Base-by-base conservation (phyloP, 2,329 filamentous ascomycete genomes). In the Aulographum hederae region DNA sequence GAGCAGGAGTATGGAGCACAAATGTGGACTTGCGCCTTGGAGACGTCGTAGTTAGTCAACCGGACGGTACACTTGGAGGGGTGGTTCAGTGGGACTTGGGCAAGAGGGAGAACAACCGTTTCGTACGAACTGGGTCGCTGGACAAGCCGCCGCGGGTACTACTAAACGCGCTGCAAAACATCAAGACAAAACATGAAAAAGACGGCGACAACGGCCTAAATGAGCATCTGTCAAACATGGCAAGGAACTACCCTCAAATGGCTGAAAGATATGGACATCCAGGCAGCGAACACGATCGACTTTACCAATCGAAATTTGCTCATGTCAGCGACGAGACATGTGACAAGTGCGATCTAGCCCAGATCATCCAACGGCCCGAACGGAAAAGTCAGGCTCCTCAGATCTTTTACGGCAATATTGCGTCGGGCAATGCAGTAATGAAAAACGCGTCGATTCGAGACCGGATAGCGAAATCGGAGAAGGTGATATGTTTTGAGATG, bases 391-490 rank as follows among this genome's bases (percentile, higher is more conserved):
- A 38, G 18, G 32, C 38, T 3, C 45, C 50, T 20, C 34, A n/a
- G 1, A 35, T 60, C 1, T 50, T 56, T 31, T 39, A 60, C 18
- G 57, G 58, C 0, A 31, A 37, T 1, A 45, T 61, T 1, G 57
- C 47, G 5, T 60, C 54, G 0, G 55, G 50, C 10, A 51, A 61
- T 31, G 15, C 8, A 8, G 8, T 28, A 8, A 17, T 28, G 12
- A 28, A 16, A 28, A 8, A 28, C 15, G 27, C 10, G 6, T 8
- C 10, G 8, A 8, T 14, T 8, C 8, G 27, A n/a, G 27, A 28
- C 8, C 48, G 41, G 2, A 51, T 61, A 1, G 53, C 62, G 35
- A 57, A 53, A 32, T 51, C 48, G 8, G 54, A 46, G 1, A 36
- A 32, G 2, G 38, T 41, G 2, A 30, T 42, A 2, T 44, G 38